Evolutionary conservation across 371 early-diverging fungal species (phyloP).

Genomic region (Batkoa obscura): DNA sequence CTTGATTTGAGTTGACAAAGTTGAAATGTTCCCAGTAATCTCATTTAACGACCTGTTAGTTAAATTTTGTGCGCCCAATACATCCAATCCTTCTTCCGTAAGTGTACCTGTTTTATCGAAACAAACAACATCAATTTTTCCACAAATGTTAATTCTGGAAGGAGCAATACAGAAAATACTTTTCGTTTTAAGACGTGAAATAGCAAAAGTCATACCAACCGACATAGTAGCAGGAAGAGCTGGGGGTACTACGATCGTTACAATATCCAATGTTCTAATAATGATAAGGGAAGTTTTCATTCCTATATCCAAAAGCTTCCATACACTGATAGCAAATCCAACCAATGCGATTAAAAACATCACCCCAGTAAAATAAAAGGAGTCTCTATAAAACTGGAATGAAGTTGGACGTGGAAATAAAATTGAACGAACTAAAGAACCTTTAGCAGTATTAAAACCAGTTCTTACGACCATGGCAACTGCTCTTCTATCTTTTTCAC

Average conservation of each 20-base stretch:
- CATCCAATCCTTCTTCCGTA: conserved; percentile 95
- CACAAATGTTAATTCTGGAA: conserved; percentile 87
- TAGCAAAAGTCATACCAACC: conserved; percentile 91
- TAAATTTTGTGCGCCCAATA: conserved; percentile 63
- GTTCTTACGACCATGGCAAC: conserved; percentile 79
- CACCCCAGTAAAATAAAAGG: conserved; percentile 86
- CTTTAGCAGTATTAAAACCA: conserved; percentile 96
- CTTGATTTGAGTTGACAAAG: conserved; percentile 8
- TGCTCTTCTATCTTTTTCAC: conserved; percentile 18
- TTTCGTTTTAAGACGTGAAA: conserved; percentile 55
- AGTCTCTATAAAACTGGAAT: conserved; percentile 90
- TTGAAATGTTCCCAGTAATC: conserved; percentile 7
- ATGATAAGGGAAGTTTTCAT: conserved; percentile 46
- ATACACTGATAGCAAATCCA: conserved; percentile 25
- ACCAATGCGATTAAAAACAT: conserved; percentile 34
- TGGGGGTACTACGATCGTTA: conserved; percentile 91
- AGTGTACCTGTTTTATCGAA: conserved; percentile 99
- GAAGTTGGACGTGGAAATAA: conserved; percentile 84
- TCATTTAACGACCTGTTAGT: conserved; percentile 2
- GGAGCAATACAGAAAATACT: conserved; percentile 90
- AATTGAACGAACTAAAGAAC: conserved; percentile 85
- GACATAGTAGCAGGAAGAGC: conserved; percentile 82
- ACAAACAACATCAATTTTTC: conserved; percentile 87
- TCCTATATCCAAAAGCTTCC: conserved; percentile 65
- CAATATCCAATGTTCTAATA: conserved; percentile 74